Evolutionary conservation across 352 stramenopile species (phyloP).

Genomic region (Thalassiosira livingstoniorum): DNA sequence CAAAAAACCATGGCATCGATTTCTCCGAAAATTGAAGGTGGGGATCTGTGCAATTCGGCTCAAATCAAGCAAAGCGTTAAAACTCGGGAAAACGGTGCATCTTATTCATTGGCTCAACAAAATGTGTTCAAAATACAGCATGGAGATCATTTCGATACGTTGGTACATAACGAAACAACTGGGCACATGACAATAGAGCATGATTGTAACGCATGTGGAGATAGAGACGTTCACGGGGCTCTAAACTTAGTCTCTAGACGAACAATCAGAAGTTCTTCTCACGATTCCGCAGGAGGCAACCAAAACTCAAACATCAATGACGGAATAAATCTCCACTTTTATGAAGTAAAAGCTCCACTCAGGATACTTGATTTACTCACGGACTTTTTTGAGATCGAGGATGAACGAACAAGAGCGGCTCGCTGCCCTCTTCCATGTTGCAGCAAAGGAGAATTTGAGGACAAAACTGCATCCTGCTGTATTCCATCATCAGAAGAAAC

Average conservation of each 20-base stretch:
- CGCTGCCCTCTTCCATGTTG: neutral
- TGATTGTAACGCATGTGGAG: conserved; percentile 51
- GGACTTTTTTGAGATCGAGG: conserved; percentile 35
- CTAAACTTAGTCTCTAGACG: conserved; percentile 33
- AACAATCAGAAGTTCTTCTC: no score
- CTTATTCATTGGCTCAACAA: neutral
- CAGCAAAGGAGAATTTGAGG: neutral
- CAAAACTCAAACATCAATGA: no score
- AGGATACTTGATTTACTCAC: no score
- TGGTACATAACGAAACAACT: conserved; percentile 60
- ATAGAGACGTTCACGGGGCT: conserved; percentile 61
- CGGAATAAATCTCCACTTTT: no score
- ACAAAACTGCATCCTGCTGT: conserved; percentile 2
- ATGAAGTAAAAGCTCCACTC: no score
- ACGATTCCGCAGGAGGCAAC: no score
- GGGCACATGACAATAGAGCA: conserved; percentile 66
- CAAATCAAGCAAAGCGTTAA: conserved; percentile 9
- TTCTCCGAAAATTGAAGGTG: neutral
- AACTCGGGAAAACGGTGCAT: neutral
- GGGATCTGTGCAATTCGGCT: neutral
- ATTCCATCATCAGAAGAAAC: no score
- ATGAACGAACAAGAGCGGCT: conserved; percentile 29
- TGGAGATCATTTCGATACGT: conserved; percentile 65
- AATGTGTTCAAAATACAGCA: conserved; percentile 48
- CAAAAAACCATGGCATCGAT: neutral